Conservation (phyloP, 164 flowering plant genomes). For the Stephania cephalantha region DNA sequence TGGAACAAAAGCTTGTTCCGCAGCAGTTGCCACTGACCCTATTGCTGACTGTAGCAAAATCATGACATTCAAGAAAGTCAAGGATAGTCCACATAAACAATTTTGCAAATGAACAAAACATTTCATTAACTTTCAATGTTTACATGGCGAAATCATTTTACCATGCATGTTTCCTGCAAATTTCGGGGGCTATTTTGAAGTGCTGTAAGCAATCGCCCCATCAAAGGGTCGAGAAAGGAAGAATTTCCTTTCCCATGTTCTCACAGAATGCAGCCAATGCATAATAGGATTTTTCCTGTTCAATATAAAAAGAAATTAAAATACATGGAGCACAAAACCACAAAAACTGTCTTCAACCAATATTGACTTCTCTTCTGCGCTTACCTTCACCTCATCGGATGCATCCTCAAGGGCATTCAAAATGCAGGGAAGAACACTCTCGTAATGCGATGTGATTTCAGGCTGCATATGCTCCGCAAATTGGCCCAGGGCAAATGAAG, state of each 20-base stretch:
- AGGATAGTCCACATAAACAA: neutral
- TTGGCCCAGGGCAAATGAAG: constrained; percentile 95
- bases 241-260: constrained; percentile 92
- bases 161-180: constrained; percentile 98
- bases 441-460: constrained; percentile 78
- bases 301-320: neutral
- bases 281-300: constrained; percentile 95
- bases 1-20: constrained; percentile 85
- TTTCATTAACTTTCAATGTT: neutral
- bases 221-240: constrained; percentile 83
- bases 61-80: constrained; percentile 2
- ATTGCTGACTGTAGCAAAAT: constrained; percentile 79
- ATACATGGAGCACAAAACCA: neutral
- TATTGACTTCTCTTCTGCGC: neutral
- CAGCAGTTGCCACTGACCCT: constrained; percentile 96
- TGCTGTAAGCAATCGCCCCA: constrained; percentile 77
- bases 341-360: neutral
- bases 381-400: constrained; percentile 92
- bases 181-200: constrained; percentile 80
- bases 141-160: constrained; percentile 20
- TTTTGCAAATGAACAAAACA: neutral
- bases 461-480: constrained; percentile 97
- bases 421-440: constrained; percentile 81
- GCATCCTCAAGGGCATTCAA: constrained; percentile 75
- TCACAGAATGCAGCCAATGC: constrained; percentile 99